Evolutionary conservation across 345 rosid genomes (phyloP), one percentile per base, ranked within the genome.

Genomic region (Limnanthes douglasii): DNA sequence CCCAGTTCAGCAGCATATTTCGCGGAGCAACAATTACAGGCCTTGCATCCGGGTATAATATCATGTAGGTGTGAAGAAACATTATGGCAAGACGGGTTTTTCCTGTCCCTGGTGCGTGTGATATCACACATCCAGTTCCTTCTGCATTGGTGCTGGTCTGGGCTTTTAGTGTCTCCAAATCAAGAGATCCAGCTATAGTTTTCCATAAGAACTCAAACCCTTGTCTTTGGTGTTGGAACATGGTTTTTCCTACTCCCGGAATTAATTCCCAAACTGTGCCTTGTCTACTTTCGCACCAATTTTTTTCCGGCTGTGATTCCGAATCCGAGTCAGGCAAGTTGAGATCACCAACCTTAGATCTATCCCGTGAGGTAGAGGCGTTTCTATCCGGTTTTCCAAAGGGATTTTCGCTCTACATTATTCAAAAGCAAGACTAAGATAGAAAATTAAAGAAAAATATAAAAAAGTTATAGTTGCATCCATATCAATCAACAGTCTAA

Each of bases 31-130:
- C 53, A 26, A 86, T 69, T 8, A 82, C 59, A 3, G 94, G 93
- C 39, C 44, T 64, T 52, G 82, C 75, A 7, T 39, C 34, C 4
- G 81, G 79, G 42, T 50, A 71, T 40, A 58, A 24, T 42, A 59
- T 31, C 34, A 82, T 19, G 53, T 57, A 75, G 8, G 85, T 39
- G 59, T 73, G 73, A 20, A 86, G 62, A 57, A 82, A 82, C 15
- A 62, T 64, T 12, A 86, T 69, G 26, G 93, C 48, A 25, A 86
- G 56, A n/a, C 80, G 78, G 10, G 97, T 72, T 59, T 86, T 86
- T 15, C 94, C 94, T 0, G 97, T 78, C 19, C 97, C 94, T 3
- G 93, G 82, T 12, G 77, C 69, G 43, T 86, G 97, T 0, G 94
- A 78, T 29, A 82, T 73, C 13, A 86, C 57, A 50, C 97, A 86